phyloP scores from a whole-genome alignment of 2,329 filamentous ascomycete species.

The Thermoascus crustaceus region DNA sequence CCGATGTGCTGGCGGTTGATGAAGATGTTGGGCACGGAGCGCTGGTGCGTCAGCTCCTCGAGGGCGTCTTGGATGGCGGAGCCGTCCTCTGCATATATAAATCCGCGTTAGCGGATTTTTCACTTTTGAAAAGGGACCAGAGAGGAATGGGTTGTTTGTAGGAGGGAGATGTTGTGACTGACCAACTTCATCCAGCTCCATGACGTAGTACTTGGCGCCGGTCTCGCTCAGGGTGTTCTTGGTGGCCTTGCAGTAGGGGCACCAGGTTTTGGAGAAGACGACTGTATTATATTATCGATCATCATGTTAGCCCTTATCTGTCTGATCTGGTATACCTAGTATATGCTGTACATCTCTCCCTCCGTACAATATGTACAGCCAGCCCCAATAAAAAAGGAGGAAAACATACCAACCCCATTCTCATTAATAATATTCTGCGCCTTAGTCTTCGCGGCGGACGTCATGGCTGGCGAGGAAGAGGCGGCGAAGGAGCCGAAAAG shows the following conservation, averaged over 20 bases:
- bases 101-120: not conserved
- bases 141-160: too few species aligned
- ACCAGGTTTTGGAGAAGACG: conserved; percentile 96
- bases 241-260: conserved; percentile 78
- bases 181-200: conserved; percentile 84
- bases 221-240: conserved; percentile 65
- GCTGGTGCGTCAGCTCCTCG: conserved; percentile 68
- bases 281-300: conserved; percentile 43
- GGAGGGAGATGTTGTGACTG: conserved; percentile 31
- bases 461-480: conserved; percentile 51
- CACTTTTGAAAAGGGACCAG: too few species aligned
- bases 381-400: not conserved
- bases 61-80: conserved; percentile 75
- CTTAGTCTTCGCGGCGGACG: conserved; percentile 77
- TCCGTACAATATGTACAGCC: too few species aligned
- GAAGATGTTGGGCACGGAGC: conserved; percentile 92
- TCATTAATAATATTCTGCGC: conserved; percentile 80
- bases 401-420: conserved; percentile 65
- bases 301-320: not conserved
- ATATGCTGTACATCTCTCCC: too few species aligned
- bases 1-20: conserved; percentile 88
- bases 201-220: conserved; percentile 62
- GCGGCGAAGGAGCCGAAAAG: conserved; percentile 58
- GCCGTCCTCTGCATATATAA: conserved; percentile 60
- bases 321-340: too few species aligned